These are phyloP conservation scores for Peniophora sp. DNA, from an alignment of 1,284 basidiomycete genomes.

Conservation along the genomic window DNA sequence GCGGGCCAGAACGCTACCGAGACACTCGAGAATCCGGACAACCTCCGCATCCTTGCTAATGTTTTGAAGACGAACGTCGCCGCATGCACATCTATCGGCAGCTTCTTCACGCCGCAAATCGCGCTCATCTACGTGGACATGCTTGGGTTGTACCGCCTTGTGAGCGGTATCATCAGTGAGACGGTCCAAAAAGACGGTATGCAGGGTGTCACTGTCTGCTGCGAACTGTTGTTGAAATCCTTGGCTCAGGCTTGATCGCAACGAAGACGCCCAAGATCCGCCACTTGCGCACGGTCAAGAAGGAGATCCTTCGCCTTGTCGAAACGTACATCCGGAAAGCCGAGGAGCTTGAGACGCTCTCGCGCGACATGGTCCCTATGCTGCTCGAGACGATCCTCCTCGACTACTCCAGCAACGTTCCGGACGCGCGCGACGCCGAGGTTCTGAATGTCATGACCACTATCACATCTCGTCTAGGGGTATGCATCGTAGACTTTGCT, in stretches of 20 bases:
- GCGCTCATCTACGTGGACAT: slow-evolving; percentile 97
- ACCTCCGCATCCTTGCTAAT: slow-evolving; percentile 96
- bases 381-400: slow-evolving; percentile 94
- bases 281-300: slow-evolving; percentile 94
- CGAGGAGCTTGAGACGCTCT: slow-evolving; percentile 91
- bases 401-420: slow-evolving; percentile 94
- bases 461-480: slow-evolving; percentile 84
- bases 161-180: slow-evolving; percentile 95
- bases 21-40: slow-evolving; percentile 85
- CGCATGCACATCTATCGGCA: slow-evolving; percentile 94
- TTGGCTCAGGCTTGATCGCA: slow-evolving; percentile 69
- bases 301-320: slow-evolving; percentile 95
- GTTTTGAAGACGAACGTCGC: slow-evolving; percentile 99
- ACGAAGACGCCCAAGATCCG: slow-evolving; percentile 98
- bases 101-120: slow-evolving; percentile 95
- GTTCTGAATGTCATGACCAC: slow-evolving; percentile 98
- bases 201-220: too few species aligned
- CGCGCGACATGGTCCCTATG: slow-evolving; percentile 90
- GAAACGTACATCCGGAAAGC: slow-evolving; percentile 98
- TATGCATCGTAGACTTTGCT: slow-evolving; percentile 28
- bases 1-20: slow-evolving; percentile 85
- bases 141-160: slow-evolving; percentile 96
- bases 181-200: slow-evolving; percentile 85
- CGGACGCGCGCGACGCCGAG: slow-evolving; percentile 92
- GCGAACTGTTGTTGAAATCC: neutral